phyloP scores from a whole-genome alignment of 225 moss, liverwort and hornwort genomes.

The Sphagnum contortum region DNA sequence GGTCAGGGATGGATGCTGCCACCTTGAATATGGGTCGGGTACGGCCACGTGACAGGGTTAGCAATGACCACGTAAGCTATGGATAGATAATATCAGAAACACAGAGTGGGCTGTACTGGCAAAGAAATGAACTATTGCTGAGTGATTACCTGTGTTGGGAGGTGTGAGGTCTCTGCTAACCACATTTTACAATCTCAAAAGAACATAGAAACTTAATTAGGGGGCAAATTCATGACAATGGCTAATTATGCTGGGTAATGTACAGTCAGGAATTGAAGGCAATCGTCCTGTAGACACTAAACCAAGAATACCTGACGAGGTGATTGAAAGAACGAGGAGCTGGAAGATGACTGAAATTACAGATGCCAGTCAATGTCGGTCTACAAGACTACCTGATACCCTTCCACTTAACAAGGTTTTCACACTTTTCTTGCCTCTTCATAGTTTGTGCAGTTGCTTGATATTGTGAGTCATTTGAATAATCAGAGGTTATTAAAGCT shows the following conservation, averaged over 20 bases:
- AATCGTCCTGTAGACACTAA: conserved; percentile 74
- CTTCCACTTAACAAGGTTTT: conserved; percentile 90
- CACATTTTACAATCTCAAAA: too few species aligned
- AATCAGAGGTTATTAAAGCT: too few species aligned
- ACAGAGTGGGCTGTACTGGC: too few species aligned
- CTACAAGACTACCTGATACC: conserved; percentile 79
- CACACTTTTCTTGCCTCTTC: too few species aligned
- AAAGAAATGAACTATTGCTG: too few species aligned
- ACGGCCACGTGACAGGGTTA: conserved; percentile 81
- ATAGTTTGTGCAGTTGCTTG: too few species aligned
- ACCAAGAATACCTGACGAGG: conserved; percentile 78
- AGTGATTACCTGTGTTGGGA: too few species aligned
- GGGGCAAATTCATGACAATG: background rate
- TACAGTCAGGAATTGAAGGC: conserved; percentile 86
- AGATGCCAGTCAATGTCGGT: conserved; percentile 82
- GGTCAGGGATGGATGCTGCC: conserved; percentile 75
- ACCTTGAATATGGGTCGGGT: conserved; percentile 72
- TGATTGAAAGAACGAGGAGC: conserved; percentile 75
- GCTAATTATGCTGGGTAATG: background rate
- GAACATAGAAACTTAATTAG: too few species aligned
- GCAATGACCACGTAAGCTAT: conserved; percentile 73
- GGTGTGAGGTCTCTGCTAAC: too few species aligned
- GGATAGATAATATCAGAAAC: background rate
- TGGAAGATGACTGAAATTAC: conserved; percentile 92
- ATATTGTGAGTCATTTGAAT: too few species aligned